Base-by-base conservation (phyloP, 1,139 yeast genomes). In the Keqinozyma sinolaborantium region DNA sequence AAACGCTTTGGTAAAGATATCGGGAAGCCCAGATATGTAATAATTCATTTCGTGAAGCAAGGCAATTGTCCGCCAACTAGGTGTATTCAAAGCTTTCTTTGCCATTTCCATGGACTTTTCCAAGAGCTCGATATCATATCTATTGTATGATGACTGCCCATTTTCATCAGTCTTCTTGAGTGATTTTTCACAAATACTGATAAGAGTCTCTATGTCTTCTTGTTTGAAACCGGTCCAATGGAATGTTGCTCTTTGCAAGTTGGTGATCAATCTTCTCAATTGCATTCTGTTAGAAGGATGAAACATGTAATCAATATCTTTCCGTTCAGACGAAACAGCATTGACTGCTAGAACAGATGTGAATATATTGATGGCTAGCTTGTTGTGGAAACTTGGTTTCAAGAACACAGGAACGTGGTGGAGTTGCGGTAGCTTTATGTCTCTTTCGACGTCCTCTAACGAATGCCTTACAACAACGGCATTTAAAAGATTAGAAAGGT, bases 161-260 rank as follows among this genome's bases (percentile, higher is more conserved):
- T 47, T 29, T 41, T 5, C 44, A 36, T 23, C 41, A 28, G 26
- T 58, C 53, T 36, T 70, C 62, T 29, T 64, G 51, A 78, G 44
- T 2, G 77, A 66, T n/a, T 57, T 53, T 23, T 63, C 56, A 34
- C 81, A 70, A 21, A 80, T 70, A 25, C 60, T 56, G 3, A 73
- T 50, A 46, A 80, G 58, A 14, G 72, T 65, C 29, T 73, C 73
- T 10, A 78, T 60, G 50, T 79, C 84, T 25, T 62, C 65, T 26
- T 67, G 68, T 18, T 79, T 66, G 45, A 81, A 81, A 0, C 87
- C 87, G 2, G 86, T 77, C 88, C 88, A 82, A 45, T 77, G 79
- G 47, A 81, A 80, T 0, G 88, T 77, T 1, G 84, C 79, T 36
- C 81, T 62, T 48, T 77, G 84, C 27, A 81, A 50, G 45, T 82